Evolutionary conservation across 2,329 filamentous ascomycete genomes (phyloP).

Genomic region (Basipetospora chlamydospora): DNA sequence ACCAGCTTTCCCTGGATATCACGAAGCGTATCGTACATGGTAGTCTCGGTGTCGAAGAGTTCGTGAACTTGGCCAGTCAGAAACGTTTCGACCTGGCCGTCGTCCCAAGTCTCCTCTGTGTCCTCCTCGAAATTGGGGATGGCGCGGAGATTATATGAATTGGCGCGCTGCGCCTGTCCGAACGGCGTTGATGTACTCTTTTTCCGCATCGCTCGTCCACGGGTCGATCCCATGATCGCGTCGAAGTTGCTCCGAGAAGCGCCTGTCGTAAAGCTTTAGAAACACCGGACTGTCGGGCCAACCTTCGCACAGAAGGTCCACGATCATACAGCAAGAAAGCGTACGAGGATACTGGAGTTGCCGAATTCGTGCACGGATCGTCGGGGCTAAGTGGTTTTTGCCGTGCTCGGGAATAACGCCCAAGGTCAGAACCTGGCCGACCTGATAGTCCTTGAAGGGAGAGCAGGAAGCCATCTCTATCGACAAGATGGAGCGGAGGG

Average conservation of each 20-base stretch:
- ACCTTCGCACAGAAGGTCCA: constrained; percentile 8
- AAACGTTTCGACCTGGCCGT: constrained; percentile 9
- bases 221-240: constrained; percentile 6
- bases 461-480: constrained; percentile 4
- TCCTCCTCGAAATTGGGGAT: constrained; percentile 4
- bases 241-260: constrained; percentile 10
- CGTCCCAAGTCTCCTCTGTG: constrained; percentile 9
- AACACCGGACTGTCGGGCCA: constrained; percentile 7
- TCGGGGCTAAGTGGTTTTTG: neutral
- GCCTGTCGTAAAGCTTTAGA: constrained; percentile 13
- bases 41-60: constrained; percentile 8
- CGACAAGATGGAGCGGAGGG: neutral
- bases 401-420: neutral
- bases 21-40: constrained; percentile 9
- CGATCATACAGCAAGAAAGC: constrained; percentile 11
- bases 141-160: constrained; percentile 3
- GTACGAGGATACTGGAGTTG: neutral
- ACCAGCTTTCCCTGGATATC: constrained; percentile 10
- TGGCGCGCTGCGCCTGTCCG: neutral
- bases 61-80: constrained; percentile 5
- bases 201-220: constrained; percentile 7
- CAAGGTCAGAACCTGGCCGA: neutral
- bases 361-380: neutral
- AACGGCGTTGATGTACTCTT: neutral
- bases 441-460: constrained; percentile 1